Evolutionary conservation across 1,284 basidiomycete genomes (phyloP), one percentile per base, ranked within the genome.

Genomic region (Papiliotrema fonsecae): DNA sequence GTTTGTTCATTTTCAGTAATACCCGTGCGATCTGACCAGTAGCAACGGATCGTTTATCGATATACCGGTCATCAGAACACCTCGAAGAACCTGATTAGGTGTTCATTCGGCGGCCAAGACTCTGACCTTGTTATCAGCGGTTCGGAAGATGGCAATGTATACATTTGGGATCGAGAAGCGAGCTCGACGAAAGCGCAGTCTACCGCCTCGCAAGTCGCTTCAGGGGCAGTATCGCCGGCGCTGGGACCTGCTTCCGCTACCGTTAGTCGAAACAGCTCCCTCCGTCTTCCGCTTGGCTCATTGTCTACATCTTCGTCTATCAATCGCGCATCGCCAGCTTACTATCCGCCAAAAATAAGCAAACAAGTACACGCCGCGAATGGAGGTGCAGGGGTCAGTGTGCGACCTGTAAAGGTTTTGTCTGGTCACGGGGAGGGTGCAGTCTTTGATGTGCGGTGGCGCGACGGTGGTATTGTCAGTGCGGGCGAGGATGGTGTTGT

Each of bases 61-160:
- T 78, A 77, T 60, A 77, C 73, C 24, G 75, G 76, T 0, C 74
- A 77, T 50, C 76, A 76, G 55, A 78, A 78, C 54, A 77, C 77
- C 10, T 74, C 74, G 21, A 76, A 77, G 54, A 77, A 77, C 63
- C 72, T 77, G 34, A 73, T 78, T 40, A 66, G 76, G 6, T 68
- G 68, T 25, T 57, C 64, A 16, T 78, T 78, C 52, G 73, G 72
- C 0, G 47, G 47, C 6, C 65, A 70, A 32, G 64, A 72, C 13
- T 67, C 65, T 11, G 53, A 51, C 7, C 60, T 77, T 42, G 58
- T 78, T 26, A 65, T 76, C 2, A 67, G 70, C 25, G 77, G 77
- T 0, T 74, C 71, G 2, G 77, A 78, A 50, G 76, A 70, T 48
- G 65, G 67, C 6, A 56, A 58, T 16, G 58, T 74, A 19, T 70